Evolutionary conservation across 306 rosid species (phyloP), one percentile per base, ranked within the genome.

Genomic region (Quillaja saponaria): DNA sequence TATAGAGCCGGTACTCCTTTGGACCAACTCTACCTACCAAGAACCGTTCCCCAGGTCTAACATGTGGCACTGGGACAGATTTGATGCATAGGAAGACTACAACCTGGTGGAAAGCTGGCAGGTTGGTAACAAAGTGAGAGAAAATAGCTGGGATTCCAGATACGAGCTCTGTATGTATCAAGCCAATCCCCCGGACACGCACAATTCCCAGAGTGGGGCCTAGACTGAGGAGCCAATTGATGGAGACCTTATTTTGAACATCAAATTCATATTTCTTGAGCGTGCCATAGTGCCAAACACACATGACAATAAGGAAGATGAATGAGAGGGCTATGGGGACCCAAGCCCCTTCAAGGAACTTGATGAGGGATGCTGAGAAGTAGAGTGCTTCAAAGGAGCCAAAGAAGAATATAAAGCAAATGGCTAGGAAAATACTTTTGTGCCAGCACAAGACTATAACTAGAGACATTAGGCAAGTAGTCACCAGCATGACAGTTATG

Each of bases 21-120:
- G 99, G 97, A 61, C 99, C 99, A n/a, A 94, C 85, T 75, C 99
- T 67, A 18, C 99, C 99, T 13, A 94, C 99, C 71, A 94, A 55
- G 83, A 94, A 94, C 78, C 99, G 81, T 71, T 94, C 99, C 31
- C 76, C 73, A 3, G 99, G 96, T 62, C 82, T 78, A 5, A 89
- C 99, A 37, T 94, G 99, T 49, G 99, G 99, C 61, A 89, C 99
- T 0, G 95, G 91, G 49, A 94, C 97, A 5, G 99, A 94, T 76
- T 94, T 94, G 77, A 94, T 13, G 74, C 99, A 94, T 14, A 94
- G 97, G 83, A 94, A 94, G 74, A 94, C 88, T 25, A 94, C 76
- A 39, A 94, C 97, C 75, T 94, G 91, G 75, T 94, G 99, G 75
- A 94, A 94, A 67, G 99, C 99, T 5, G 97, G 99, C 10, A 94